These are phyloP conservation scores for Eucalyptus curtisii DNA, from an alignment of 345 rosid genomes.

Conservation along the genomic window DNA sequence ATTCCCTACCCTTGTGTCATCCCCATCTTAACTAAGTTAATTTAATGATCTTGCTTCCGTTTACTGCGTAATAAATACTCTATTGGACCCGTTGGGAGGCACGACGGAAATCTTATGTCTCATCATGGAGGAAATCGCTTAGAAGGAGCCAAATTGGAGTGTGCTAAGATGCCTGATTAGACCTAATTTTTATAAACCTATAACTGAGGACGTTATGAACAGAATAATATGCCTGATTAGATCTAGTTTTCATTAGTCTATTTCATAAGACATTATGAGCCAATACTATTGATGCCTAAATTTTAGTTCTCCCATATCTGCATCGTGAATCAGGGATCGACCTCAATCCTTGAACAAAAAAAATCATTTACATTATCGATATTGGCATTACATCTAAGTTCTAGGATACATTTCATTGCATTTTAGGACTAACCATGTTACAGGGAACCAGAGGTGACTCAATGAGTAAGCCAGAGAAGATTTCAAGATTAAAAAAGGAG, in stretches of 20 bases:
- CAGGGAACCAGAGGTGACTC: neutral
- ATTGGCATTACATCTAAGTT: neutral
- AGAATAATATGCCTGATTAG: neutral
- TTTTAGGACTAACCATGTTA: neutral
- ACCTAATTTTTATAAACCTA: neutral
- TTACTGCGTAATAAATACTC: neutral
- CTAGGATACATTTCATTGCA: neutral
- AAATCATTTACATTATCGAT: neutral
- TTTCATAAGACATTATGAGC: neutral
- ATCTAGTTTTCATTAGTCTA: neutral
- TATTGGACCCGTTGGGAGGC: neutral
- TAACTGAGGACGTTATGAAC: neutral
- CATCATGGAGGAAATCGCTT: neutral
- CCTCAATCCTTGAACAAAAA: neutral
- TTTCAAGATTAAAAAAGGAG: neutral
- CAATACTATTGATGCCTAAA: neutral
- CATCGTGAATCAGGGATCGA: neutral
- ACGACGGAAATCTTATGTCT: neutral
- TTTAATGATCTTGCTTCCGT: neutral
- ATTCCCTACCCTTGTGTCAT: neutral
- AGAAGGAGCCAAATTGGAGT: neutral
- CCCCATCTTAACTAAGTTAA: neutral
- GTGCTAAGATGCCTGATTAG: neutral
- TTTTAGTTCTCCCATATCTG: neutral
- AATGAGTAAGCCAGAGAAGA: neutral